Base-by-base conservation (phyloP, 306 rosid species). In the Rosa chinensis region DNA sequence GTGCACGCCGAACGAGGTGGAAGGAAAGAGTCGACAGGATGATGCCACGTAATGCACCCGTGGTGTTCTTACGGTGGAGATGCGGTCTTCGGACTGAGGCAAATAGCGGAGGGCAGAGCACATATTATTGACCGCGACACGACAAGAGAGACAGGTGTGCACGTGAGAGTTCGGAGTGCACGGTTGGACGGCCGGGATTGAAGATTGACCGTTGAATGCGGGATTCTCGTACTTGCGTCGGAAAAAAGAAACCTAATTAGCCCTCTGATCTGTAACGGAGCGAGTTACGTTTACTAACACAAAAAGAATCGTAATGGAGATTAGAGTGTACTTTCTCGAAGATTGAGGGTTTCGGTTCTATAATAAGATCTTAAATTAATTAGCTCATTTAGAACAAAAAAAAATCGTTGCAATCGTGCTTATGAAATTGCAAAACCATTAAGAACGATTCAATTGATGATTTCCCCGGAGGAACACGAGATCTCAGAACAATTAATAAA, bases 91-190 rank as follows among this genome's bases (percentile, higher is more conserved):
- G 9, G 53, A 56, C 50, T 10, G 71, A 35, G 14, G 66, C 10
- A 58, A 74, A 74, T 12, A 18, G 77, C 37, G 0, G 16, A 53
- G 50, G 52, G 45, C 1, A 43, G 45, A 35, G 47, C 62, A 10
- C 40, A 52, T 44, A 35, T 32, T 43, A 59, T 59, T 28, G 20
- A 69, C 63, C 49, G 18, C 3, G 16, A 12, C 37, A 17, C 61
- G 83, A 78, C 77, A 79, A 14, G 17, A 2, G 25, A 13, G 81
- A 72, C 84, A 80, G 84, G 68, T 37, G 59, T 39, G 68, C 81
- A 83, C 84, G 79, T 80, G 84, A 32, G 37, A 32, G 37, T 32
- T 32, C 37, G 42, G 76, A 2, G 6, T 66, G 75, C 81, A 66
- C 66, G 73, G 56, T 76, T 63, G 72, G 74, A 25, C 47, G 75